Evolutionary conservation across 208 protist genomes (phyloP).

Genomic region (Trypanosoma platydactyli): DNA sequence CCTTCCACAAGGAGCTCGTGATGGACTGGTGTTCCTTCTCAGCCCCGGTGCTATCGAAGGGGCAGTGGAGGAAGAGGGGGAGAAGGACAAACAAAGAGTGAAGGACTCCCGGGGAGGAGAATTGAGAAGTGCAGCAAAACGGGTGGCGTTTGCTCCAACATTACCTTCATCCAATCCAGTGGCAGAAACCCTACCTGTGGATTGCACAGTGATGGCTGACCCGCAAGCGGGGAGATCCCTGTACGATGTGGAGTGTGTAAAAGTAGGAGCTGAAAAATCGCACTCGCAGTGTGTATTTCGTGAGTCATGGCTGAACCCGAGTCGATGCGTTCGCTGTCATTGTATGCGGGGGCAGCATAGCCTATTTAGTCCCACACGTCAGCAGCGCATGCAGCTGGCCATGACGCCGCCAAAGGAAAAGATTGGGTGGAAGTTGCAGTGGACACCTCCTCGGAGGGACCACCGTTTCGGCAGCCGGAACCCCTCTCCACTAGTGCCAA

Average conservation of each 20-base stretch:
- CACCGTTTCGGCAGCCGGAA: no score
- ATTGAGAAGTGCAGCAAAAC: not conserved
- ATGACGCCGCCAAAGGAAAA: not conserved
- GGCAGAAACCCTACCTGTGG: not conserved
- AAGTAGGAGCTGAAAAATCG: not conserved
- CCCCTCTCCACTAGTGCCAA: no score
- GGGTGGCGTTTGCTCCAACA: constrained; percentile 4
- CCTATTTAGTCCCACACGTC: constrained; percentile 5
- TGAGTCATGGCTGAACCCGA: constrained; percentile 19
- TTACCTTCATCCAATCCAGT: not conserved
- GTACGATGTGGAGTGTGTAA: not conserved
- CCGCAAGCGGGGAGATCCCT: no score
- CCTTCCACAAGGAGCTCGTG: constrained; percentile 10
- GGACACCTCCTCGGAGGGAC: no score
- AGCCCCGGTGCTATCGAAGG: not conserved
- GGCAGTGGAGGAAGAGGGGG: not conserved
- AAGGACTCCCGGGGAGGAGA: no score
- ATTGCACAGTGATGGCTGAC: not conserved
- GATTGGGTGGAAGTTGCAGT: not conserved
- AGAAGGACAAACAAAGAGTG: not conserved
- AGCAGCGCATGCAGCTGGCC: constrained; percentile 1
- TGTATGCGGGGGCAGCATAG: constrained; percentile 4
- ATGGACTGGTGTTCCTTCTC: constrained; percentile 20
- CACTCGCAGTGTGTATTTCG: constrained; percentile 15
- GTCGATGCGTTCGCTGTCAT: constrained; percentile 7